Evolutionary conservation across 495 filamentous ascomycete species (phyloP).

Genomic region (Tetracladium setigerum): DNA sequence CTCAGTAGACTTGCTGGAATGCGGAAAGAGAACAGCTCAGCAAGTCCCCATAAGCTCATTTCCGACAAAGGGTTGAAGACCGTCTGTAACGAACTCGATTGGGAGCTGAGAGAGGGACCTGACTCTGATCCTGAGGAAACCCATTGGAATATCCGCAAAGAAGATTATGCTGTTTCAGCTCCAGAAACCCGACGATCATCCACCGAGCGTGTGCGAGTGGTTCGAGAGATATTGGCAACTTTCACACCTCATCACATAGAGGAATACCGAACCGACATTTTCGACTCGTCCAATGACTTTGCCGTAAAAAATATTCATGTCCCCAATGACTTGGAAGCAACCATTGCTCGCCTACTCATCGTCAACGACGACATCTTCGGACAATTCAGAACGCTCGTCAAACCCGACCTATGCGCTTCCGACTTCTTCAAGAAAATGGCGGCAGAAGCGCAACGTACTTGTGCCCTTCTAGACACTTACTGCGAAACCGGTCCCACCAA

Average conservation of each 20-base stretch:
- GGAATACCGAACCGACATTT: slow-evolving; percentile 16
- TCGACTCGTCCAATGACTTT: slow-evolving; percentile 11
- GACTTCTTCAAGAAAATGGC: slow-evolving; percentile 19
- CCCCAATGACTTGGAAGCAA: slow-evolving; percentile 13
- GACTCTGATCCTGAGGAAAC: slow-evolving; percentile 17
- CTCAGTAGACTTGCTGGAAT: slow-evolving; percentile 10
- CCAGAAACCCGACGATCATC: slow-evolving; percentile 7
- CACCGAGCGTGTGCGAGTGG: slow-evolving; percentile 4
- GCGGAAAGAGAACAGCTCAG: background rate
- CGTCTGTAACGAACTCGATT: slow-evolving; percentile 17
- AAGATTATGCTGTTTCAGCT: background rate
- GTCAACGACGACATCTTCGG: slow-evolving; percentile 13
- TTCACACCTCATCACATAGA: slow-evolving; percentile 8
- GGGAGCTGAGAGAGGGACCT: slow-evolving; percentile 16
- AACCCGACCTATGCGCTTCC: slow-evolving; percentile 11
- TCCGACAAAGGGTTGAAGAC: slow-evolving; percentile 8
- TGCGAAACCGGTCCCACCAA: slow-evolving; percentile 2
- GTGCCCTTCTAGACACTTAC: slow-evolving; percentile 12
- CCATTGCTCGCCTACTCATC: slow-evolving; percentile 13
- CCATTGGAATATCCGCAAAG: slow-evolving; percentile 14
- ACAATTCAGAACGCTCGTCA: slow-evolving; percentile 11
- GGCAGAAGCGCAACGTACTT: slow-evolving; percentile 6
- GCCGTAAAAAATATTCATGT: slow-evolving; percentile 1
- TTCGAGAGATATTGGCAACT: slow-evolving; percentile 23
- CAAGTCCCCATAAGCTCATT: slow-evolving; percentile 16